Base-by-base conservation (phyloP, 1,284 basidiomycete species). In the Blastosporella zonata region DNA sequence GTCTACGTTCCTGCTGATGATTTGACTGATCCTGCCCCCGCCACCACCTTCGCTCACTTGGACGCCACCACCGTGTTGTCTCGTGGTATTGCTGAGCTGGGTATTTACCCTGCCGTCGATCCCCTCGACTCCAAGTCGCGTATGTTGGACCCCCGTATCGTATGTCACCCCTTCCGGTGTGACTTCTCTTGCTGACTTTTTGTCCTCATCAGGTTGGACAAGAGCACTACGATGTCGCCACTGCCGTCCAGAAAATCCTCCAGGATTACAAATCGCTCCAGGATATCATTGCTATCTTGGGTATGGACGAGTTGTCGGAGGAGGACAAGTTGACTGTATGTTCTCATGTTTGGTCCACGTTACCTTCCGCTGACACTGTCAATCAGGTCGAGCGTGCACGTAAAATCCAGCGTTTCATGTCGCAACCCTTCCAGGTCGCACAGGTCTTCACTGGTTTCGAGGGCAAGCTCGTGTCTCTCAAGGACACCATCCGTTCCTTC, bases 211-310 rank as follows among this genome's bases (percentile, higher is more conserved):
- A 84, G 81, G 81, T 90, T 59, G 87, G 87, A 49, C 68, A 78
- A 65, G 92, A 96, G 72, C 96, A 98, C 78, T 98, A 99, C 77
- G 81, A 92, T 47, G 84, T 96, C 60, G 95, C 96, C 53, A 96
- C 94, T 53, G 86, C 90, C 54, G 92, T 94, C 57, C 96, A 98
- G 79, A 95, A 97, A 81, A 94, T 97, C 66, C 90, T 99, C 59
- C 96, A 99, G 79, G 92, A 96, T 73, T 98, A 99, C 89, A 98
- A 98, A 81, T 97, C 94, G 50, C 86, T 99, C 65, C 96, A 99
- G 78, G 89, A 91, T 79, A 91, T 92, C 69, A 93, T 93, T 75
- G 90, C 93, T 66, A 95, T 96, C 75, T 74, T 99, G 65, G 96
- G 96, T 82, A 98, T 98, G 96, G 96, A 98, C 69, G 96, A 99